phyloP scores from a whole-genome alignment of 176 grass and related monocot species.

The Bromus sterilis region DNA sequence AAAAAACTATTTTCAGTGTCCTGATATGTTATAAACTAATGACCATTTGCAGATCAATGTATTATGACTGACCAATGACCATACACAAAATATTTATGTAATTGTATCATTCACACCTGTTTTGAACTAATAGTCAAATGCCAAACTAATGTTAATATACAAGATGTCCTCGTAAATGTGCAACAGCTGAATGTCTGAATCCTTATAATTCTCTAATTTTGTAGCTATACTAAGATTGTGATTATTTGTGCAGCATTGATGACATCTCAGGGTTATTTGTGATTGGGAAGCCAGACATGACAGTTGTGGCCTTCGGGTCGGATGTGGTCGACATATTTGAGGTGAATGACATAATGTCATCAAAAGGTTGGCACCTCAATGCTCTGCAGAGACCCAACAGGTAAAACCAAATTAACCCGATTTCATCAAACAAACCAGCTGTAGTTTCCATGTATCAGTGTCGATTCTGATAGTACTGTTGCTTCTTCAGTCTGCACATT shows the following conservation, averaged over 20 bases:
- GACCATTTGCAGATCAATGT: neutral
- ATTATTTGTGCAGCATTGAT: constrained; percentile 49
- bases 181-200: neutral
- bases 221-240: neutral
- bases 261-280: constrained; percentile 77
- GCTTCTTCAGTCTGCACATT: constrained; percentile 70
- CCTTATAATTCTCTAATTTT: neutral
- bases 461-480: neutral
- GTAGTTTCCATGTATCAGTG: neutral
- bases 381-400: constrained; percentile 73
- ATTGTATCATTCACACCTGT: neutral
- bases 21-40: neutral
- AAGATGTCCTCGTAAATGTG: neutral
- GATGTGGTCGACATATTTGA: constrained; percentile 82
- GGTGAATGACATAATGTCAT: constrained; percentile 94
- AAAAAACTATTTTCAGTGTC: too few relatives aligned
- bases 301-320: constrained; percentile 77
- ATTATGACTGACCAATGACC: neutral
- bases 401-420: neutral
- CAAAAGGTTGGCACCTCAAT: constrained; percentile 96
- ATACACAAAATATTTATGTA: neutral
- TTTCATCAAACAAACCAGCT: neutral
- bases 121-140: neutral
- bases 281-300: constrained; percentile 86
- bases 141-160: neutral